Evolutionary conservation across 2,329 filamentous ascomycete genomes (phyloP).

Genomic region (Rutstroemia sp.): DNA sequence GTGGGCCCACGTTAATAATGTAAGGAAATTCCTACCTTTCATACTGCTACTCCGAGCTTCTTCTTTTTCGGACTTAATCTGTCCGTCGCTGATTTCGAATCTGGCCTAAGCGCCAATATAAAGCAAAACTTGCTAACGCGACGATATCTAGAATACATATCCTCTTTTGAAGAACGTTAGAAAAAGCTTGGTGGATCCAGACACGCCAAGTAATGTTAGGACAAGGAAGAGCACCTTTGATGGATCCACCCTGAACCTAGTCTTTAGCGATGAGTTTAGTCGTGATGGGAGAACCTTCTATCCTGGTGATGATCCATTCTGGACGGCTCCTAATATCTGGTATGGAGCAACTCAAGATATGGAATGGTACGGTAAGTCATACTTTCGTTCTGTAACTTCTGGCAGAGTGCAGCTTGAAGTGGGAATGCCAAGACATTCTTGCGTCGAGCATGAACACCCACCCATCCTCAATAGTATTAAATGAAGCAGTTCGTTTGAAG

Average conservation of each 20-base stretch:
- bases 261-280: conserved; percentile 52
- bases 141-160: conserved; percentile 29
- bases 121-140: background rate
- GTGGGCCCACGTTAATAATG: conserved; percentile 42
- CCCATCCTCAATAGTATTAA: background rate
- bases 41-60: background rate
- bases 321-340: conserved; percentile 44
- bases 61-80: background rate
- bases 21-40: background rate
- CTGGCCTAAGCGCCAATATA: too few species aligned
- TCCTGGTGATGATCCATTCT: conserved; percentile 49
- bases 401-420: too few species aligned
- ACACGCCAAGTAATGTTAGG: conserved; percentile 40
- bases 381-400: too few species aligned
- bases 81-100: background rate
- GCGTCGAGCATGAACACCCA: too few species aligned
- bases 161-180: conserved; percentile 41
- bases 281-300: conserved; percentile 45
- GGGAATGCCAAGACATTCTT: background rate
- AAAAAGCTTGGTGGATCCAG: conserved; percentile 41
- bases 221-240: conserved; percentile 37
- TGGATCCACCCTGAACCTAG: conserved; percentile 38
- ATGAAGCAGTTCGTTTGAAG: background rate
- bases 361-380: conserved; percentile 29
- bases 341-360: conserved; percentile 44